Evolutionary conservation across 1,284 basidiomycete species (phyloP).

Genomic region (Ustilago sp.): DNA sequence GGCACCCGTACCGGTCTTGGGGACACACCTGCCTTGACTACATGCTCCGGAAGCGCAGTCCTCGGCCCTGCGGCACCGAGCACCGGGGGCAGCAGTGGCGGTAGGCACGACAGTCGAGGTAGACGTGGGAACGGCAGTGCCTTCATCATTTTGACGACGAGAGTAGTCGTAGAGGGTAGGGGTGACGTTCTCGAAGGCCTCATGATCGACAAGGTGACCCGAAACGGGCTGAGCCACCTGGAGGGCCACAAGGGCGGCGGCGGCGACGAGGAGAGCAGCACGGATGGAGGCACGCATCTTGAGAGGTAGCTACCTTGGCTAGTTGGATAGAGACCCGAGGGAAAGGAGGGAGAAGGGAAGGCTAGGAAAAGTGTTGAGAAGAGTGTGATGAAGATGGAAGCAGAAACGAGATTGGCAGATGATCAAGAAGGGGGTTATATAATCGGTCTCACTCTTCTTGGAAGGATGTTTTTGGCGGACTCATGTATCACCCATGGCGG

Average conservation of each 20-base stretch:
- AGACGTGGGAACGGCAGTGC: conserved; percentile 20
- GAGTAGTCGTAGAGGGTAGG: conserved; percentile 42
- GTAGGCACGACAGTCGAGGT: conserved; percentile 11
- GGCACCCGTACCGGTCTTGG: conserved; percentile 15
- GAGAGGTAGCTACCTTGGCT: conserved; percentile 43
- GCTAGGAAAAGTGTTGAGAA: conserved; percentile 31
- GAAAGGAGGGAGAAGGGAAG: conserved; percentile 8
- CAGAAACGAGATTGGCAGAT: conserved; percentile 1
- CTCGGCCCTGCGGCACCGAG: conserved; percentile 12
- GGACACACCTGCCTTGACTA: conserved; percentile 34
- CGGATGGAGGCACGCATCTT: conserved; percentile 45
- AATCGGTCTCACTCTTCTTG: conserved; percentile 13
- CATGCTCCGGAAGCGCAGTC: conserved; percentile 41
- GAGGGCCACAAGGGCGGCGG: conserved; percentile 35
- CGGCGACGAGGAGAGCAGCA: conserved; percentile 35
- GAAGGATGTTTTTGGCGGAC: not conserved
- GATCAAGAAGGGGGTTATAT: conserved; percentile 21
- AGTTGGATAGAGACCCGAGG: conserved; percentile 24
- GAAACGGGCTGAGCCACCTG: conserved; percentile 49
- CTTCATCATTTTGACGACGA: conserved; percentile 17
- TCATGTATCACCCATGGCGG: not conserved
- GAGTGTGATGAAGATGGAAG: conserved; percentile 20
- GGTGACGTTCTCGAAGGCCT: conserved; percentile 43
- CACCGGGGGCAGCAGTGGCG: conserved; percentile 17
- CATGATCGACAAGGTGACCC: conserved; percentile 42